Conservation (phyloP, 768 basidiomycete species). For the Exidia glandulosa region DNA sequence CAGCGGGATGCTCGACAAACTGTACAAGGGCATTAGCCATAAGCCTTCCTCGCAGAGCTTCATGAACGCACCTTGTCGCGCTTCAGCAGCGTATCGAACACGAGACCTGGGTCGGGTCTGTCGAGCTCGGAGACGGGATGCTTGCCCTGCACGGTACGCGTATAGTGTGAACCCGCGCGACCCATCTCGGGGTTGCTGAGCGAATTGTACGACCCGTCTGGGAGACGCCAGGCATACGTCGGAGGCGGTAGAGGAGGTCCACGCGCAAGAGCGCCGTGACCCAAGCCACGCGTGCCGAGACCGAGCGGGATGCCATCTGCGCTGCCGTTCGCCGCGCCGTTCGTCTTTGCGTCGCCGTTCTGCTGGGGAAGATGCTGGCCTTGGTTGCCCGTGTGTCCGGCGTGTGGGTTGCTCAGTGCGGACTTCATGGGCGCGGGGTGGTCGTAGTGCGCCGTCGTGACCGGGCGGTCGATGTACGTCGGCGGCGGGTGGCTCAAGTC, state of each 20-base stretch:
- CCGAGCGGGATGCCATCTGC: neutral
- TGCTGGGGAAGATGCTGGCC: too few species aligned
- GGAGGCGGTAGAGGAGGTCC: neutral
- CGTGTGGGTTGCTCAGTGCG: neutral
- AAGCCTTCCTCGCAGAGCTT: neutral
- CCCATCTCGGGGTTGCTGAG: conserved; percentile 44
- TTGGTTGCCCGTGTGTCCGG: neutral
- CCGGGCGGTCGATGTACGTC: conserved; percentile 37
- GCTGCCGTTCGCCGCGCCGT: too few species aligned
- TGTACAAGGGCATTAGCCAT: conserved; percentile 1
- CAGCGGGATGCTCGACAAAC: conserved; percentile 19
- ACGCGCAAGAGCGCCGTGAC: neutral
- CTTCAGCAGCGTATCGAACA: conserved; percentile 29
- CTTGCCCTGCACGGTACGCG: conserved; percentile 38
- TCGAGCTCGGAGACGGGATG: conserved; percentile 27
- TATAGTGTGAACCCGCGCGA: conserved; percentile 50
- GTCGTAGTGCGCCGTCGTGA: neutral
- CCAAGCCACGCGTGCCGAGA: neutral
- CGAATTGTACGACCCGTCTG: conserved; percentile 54
- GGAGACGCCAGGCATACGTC: conserved; percentile 42
- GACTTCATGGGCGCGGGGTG: neutral
- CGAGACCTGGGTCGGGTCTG: conserved; percentile 37
- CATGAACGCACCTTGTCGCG: conserved; percentile 14
- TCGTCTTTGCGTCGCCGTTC: too few species aligned
- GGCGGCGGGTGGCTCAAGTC: conserved; percentile 73